These are phyloP conservation scores for Pontederia crassipes DNA, from an alignment of 176 grass and related monocot species.

Conservation along the genomic window DNA sequence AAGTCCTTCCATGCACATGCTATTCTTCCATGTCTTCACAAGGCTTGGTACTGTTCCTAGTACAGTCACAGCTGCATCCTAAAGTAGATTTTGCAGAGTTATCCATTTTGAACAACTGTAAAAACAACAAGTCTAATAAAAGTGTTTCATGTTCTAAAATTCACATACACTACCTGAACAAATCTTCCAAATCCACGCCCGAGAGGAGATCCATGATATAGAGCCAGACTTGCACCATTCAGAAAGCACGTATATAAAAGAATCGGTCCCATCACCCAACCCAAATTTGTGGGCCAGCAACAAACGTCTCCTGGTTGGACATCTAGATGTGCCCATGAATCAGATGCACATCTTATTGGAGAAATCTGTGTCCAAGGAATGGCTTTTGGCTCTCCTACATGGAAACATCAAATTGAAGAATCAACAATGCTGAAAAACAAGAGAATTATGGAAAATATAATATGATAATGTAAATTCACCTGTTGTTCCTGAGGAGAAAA, in stretches of 20 bases:
- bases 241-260: constrained; percentile 61
- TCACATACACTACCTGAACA: constrained; percentile 45
- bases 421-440: constrained; percentile 1
- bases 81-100: constrained; percentile 11
- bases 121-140: neutral
- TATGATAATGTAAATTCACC: constrained; percentile 24
- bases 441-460: neutral
- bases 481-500: constrained; percentile 99
- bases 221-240: constrained; percentile 60
- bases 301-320: constrained; percentile 42
- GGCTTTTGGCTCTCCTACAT: constrained; percentile 89
- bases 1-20: constrained; percentile 60
- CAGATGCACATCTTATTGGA: constrained; percentile 61
- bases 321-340: constrained; percentile 84
- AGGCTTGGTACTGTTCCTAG: constrained; percentile 85
- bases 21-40: constrained; percentile 76
- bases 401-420: constrained; percentile 9
- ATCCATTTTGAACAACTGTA: neutral
- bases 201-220: constrained; percentile 88
- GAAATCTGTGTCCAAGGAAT: constrained; percentile 88
- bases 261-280: constrained; percentile 94
- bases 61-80: constrained; percentile 82
- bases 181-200: constrained; percentile 87
- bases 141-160: neutral
- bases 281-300: constrained; percentile 91